Evolutionary conservation across 1,284 basidiomycete species (phyloP).

Genomic region (Vanrija humicola): DNA sequence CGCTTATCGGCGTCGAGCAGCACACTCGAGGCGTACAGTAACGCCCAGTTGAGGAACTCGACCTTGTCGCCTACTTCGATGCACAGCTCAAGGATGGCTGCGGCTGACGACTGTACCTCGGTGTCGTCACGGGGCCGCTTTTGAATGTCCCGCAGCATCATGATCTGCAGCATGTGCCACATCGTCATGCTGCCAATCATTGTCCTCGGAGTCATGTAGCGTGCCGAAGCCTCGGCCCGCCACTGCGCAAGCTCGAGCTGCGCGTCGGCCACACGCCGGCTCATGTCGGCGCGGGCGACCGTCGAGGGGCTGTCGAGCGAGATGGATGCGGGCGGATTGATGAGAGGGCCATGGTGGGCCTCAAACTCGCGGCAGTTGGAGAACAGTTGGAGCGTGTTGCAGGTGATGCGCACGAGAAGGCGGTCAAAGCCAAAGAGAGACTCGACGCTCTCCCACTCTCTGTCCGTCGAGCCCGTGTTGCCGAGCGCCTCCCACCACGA

Average conservation of each 20-base stretch:
- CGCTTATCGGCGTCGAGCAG: conserved; percentile 21
- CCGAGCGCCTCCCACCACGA: conserved; percentile 31
- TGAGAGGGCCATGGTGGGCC: conserved; percentile 16
- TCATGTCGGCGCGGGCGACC: conserved; percentile 15
- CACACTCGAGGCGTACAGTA: conserved; percentile 33
- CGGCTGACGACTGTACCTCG: conserved; percentile 28
- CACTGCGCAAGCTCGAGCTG: conserved; percentile 18
- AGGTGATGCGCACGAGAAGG: conserved; percentile 19
- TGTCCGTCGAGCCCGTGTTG: conserved; percentile 13
- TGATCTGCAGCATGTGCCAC: conserved; percentile 35
- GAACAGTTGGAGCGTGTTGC: conserved; percentile 11
- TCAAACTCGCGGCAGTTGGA: conserved; percentile 16
- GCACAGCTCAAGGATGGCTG: conserved; percentile 32
- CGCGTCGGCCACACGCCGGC: conserved; percentile 11
- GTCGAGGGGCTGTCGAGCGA: conserved; percentile 14
- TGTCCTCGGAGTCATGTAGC: conserved; percentile 23
- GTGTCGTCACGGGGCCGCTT: conserved; percentile 20
- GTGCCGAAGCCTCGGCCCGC: conserved; percentile 17
- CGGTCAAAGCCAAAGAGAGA: conserved; percentile 30
- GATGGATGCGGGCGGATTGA: conserved; percentile 13
- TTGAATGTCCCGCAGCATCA: conserved; percentile 30
- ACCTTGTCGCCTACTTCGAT: conserved; percentile 39
- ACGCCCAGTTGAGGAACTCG: conserved; percentile 42
- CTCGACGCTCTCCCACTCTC: conserved; percentile 31
- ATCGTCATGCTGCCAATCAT: conserved; percentile 31